Evolutionary conservation across 2,329 filamentous ascomycete species (phyloP).

Genomic region (Phoma sp.): DNA sequence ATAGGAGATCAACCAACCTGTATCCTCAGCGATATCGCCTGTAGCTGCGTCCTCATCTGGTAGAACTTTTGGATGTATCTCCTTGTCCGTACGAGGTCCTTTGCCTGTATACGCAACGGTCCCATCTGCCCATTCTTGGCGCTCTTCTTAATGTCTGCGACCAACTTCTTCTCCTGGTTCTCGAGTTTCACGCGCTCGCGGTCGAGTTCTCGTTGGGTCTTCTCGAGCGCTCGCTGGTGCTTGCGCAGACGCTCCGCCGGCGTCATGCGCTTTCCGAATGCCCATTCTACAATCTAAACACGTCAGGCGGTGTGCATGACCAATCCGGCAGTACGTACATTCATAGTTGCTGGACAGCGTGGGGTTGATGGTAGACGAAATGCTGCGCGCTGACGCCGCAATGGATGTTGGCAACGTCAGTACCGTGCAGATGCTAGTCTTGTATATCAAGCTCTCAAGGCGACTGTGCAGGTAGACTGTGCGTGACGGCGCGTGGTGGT

Average conservation of each 20-base stretch:
- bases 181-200: conserved; percentile 94
- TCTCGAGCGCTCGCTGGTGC: conserved; percentile 96
- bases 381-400: conserved; percentile 1
- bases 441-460: not conserved
- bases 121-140: conserved; percentile 98
- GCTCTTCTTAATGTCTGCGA: conserved; percentile 96
- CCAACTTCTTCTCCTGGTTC: conserved; percentile 97
- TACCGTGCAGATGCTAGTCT: not conserved
- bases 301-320: not conserved
- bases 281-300: conserved; percentile 94
- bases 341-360: conserved; percentile 56
- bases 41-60: conserved; percentile 94
- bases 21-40: conserved; percentile 92
- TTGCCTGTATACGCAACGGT: conserved; percentile 98
- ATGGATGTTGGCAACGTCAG: too few relatives aligned
- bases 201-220: conserved; percentile 95
- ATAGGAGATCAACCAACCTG: conserved; percentile 67
- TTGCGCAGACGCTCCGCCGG: conserved; percentile 89
- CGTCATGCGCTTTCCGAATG: conserved; percentile 99
- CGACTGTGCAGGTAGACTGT: not conserved
- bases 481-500: conserved; percentile 7
- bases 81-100: conserved; percentile 91
- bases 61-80: conserved; percentile 98
- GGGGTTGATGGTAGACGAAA: not conserved
- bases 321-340: conserved; percentile 54